These are phyloP conservation scores for Sugiyamaella neomexicana DNA, from an alignment of 1,139 yeast genomes.

Conservation along the genomic window DNA sequence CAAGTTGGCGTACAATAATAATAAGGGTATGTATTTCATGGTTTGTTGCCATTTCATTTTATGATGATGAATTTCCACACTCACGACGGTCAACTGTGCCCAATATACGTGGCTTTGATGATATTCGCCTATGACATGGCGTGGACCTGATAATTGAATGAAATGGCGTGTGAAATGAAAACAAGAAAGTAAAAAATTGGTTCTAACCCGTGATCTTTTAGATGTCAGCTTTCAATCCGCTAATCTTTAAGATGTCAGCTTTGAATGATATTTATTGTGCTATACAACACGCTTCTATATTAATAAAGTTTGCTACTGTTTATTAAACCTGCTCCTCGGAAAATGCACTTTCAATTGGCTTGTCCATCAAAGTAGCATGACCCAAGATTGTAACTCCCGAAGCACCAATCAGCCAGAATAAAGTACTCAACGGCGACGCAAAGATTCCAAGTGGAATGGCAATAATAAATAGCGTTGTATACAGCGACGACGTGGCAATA, in stretches of 20 bases:
- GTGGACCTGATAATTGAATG: slow-evolving; percentile 64
- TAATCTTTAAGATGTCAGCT: neutral
- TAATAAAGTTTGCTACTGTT: too few relatives aligned
- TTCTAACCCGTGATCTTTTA: too few relatives aligned
- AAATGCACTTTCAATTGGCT: slow-evolving; percentile 96
- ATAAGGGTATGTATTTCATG: neutral
- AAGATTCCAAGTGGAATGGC: slow-evolving; percentile 87
- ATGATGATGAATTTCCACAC: slow-evolving; percentile 86
- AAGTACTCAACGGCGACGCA: slow-evolving; percentile 90
- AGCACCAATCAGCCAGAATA: slow-evolving; percentile 97
- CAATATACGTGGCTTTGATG: slow-evolving; percentile 86
- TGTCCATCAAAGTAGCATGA: slow-evolving; percentile 93
- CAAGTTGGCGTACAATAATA: neutral
- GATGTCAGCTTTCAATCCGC: neutral
- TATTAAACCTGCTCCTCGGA: slow-evolving; percentile 71
- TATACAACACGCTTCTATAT: too few relatives aligned
- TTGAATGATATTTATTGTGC: too few relatives aligned
- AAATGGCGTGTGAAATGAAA: neutral
- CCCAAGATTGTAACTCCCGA: slow-evolving; percentile 83
- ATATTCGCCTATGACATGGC: slow-evolving; percentile 99
- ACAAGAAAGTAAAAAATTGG: too few relatives aligned
- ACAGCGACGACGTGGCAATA: slow-evolving; percentile 74
- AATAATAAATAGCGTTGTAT: slow-evolving; percentile 69
- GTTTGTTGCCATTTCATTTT: slow-evolving; percentile 14
- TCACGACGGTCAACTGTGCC: slow-evolving; percentile 99